Evolutionary conservation across 2,329 filamentous ascomycete species (phyloP), one percentile per base, ranked within the genome.

Genomic region (Verruconis gallopava): DNA sequence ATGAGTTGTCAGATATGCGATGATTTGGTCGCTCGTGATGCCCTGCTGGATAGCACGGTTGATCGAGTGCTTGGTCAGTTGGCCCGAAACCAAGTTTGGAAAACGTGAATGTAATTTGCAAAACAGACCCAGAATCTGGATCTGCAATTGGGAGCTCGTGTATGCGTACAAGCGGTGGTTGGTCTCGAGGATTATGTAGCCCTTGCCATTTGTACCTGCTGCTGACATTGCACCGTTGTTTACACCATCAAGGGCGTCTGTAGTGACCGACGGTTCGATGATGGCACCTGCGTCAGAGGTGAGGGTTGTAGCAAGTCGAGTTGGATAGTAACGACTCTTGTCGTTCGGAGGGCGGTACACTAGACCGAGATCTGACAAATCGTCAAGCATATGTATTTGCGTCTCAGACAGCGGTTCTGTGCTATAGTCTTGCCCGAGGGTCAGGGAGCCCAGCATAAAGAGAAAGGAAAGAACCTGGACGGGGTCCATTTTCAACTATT

Each of bases 151-250:
- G 0, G 86, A 94, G 22, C 82, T 81, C 4, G 93, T 96, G 66
- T 98, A 98, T 21, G 91, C 91, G 65, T 98, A 98, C 51, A 98
- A 67, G 19, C 91, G 83, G 66, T 95, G 96, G 64, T 98, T 98
- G 5, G 91, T 98, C 66, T 98, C 91, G 50, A 98, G 76, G 53
- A 98, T 88, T 56, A 98, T 85, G 65, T 85, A 91, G 48, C 88
- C 88, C 53, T 79, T 78, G 14, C 38, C 38, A n/a, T n/a, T n/a
- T n/a, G n/a, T n/a, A 18, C 60, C 53, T 14, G 54, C 55, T 1
- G 60, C 52, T n/a, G n/a, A n/a, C n/a, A n/a, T n/a, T 18, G 61
- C 62, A 49, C 51, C 50, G 37, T 44, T 55, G 25, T 50, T 44
- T 12, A 48, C 51, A 22, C 45, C 21, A 25, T 52, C 47, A 15